A percentile compares a stretch with the other conserved stretches of the same genome.
These are phyloP conservation scores for Plasmodium fragile DNA, from an alignment of 169 alveolate genomes.

Conservation along the genomic window DNA sequence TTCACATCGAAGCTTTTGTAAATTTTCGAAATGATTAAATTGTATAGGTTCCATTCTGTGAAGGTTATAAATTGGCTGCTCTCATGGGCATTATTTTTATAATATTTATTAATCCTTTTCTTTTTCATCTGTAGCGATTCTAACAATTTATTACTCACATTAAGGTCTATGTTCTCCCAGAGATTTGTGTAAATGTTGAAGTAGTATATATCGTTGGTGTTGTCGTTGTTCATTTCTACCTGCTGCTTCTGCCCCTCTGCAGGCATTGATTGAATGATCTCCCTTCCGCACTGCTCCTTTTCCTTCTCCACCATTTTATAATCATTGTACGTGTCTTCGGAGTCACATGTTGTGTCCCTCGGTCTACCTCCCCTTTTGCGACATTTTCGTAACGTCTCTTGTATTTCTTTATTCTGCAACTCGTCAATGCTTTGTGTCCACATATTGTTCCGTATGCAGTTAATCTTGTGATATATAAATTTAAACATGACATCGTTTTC, in stretches of 20 bases:
- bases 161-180: conserved; percentile 45
- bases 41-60: conserved; percentile 41
- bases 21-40: conserved; percentile 61
- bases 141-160: conserved; percentile 56
- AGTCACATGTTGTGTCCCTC: background rate
- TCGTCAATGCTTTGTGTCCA: conserved; percentile 39
- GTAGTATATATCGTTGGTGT: conserved; percentile 37
- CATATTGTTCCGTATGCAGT: conserved; percentile 44
- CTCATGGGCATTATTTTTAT: conserved; percentile 28
- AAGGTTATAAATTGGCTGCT: conserved; percentile 31
- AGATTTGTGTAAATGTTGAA: conserved; percentile 40
- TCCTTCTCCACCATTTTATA: background rate
- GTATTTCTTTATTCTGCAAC: conserved; percentile 42
- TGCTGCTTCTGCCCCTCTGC: background rate
- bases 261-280: background rate
- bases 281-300: conserved; percentile 8
- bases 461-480: conserved; percentile 39
- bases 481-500: conserved; percentile 16
- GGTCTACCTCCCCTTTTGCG: background rate
- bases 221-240: background rate
- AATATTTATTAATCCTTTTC: conserved; percentile 36
- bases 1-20: conserved; percentile 49
- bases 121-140: conserved; percentile 19
- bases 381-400: background rate
- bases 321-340: background rate